phyloP scores from a whole-genome alignment of 73 alveolate genomes.

The Paramecium tetraurelia region DNA sequence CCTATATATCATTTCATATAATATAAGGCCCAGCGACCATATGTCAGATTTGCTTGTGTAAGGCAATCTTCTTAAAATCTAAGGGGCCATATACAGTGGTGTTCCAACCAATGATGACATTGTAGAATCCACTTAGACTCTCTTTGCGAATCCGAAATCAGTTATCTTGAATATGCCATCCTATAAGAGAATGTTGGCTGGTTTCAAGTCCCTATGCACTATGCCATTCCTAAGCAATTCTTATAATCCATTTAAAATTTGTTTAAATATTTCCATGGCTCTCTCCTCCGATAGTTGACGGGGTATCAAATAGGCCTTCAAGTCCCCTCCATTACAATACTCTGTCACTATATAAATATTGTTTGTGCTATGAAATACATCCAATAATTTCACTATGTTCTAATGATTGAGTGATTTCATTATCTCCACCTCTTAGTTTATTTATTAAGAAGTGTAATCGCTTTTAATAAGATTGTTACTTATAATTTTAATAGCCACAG shows the following conservation, averaged over 20 bases:
- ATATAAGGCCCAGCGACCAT: conserved; percentile 85
- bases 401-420: conserved; percentile 56
- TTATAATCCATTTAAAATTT: conserved; percentile 48
- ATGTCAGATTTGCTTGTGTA: conserved; percentile 80
- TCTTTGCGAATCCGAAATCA: conserved; percentile 67
- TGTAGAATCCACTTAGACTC: conserved; percentile 14
- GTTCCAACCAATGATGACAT: conserved; percentile 82
- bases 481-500: conserved; percentile 58
- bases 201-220: conserved; percentile 58
- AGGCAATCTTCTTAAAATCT: conserved; percentile 71
- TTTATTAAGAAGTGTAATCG: conserved; percentile 53
- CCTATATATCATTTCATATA: conserved; percentile 81
- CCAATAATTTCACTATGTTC: conserved; percentile 43
- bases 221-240: conserved; percentile 56
- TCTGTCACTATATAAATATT: conserved; percentile 57
- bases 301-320: conserved; percentile 34
- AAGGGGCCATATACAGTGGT: conserved; percentile 85
- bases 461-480: conserved; percentile 22
- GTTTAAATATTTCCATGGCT: conserved; percentile 22
- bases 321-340: conserved; percentile 59
- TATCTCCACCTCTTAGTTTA: conserved; percentile 42
- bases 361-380: conserved; percentile 58
- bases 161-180: conserved; percentile 57
- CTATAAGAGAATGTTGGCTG: conserved; percentile 53
- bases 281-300: not conserved